Evolutionary conservation across 192 early-diverging fungal species (phyloP).

Genomic region (Phlyctochytrium arcticum): DNA sequence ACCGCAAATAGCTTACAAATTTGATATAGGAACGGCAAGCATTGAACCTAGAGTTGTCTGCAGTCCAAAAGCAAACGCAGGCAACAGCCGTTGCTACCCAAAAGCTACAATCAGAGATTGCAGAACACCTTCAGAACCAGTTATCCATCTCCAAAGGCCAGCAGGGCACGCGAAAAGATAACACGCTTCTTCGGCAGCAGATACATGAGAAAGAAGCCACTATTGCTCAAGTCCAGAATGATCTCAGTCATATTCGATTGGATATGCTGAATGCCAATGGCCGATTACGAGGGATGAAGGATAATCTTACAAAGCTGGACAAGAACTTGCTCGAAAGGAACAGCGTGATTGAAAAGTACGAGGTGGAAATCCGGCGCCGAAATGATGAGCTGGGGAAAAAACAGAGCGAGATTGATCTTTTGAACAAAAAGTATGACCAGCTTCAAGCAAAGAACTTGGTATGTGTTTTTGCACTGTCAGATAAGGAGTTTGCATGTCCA

Average conservation of each 20-base stretch:
- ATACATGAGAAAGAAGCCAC: conserved; percentile 56
- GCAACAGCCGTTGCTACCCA: conserved; percentile 23
- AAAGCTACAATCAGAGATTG: conserved; percentile 49
- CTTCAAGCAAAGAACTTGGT: conserved; percentile 44
- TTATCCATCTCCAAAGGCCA: conserved; percentile 51
- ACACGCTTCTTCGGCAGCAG: conserved; percentile 33
- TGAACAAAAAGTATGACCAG: conserved; percentile 61
- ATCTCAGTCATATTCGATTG: conserved; percentile 42
- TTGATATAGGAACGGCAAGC: conserved; percentile 48
- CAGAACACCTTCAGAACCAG: conserved; percentile 53
- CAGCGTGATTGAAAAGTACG: conserved; percentile 56
- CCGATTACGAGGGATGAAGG: conserved; percentile 33
- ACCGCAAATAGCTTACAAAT: too few relatives aligned
- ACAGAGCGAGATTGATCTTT: conserved; percentile 55
- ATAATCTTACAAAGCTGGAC: conserved; percentile 35
- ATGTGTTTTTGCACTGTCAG: not conserved
- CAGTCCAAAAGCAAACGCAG: conserved; percentile 40
- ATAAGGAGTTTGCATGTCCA: not conserved
- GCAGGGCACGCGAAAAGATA: conserved; percentile 38
- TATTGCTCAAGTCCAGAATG: conserved; percentile 51
- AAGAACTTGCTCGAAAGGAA: conserved; percentile 46
- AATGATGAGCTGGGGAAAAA: conserved; percentile 60
- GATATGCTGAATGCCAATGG: conserved; percentile 38
- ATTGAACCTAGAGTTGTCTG: conserved; percentile 44
- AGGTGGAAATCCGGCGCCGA: conserved; percentile 51